Conservation (phyloP, 257 asterid genomes). For the Mitragyna speciosa region DNA sequence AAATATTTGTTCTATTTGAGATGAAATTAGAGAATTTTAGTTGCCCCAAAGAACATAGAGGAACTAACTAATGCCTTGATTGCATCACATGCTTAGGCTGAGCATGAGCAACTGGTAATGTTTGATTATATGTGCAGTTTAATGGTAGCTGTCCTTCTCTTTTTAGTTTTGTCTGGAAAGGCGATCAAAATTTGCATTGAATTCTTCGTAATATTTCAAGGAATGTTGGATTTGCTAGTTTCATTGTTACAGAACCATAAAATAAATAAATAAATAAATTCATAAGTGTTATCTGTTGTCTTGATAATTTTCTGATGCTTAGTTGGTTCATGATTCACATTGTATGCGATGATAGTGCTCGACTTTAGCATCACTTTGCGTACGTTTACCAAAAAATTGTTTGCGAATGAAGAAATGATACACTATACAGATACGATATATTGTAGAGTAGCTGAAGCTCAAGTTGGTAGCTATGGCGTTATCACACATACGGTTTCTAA, state of each 20-base stretch:
- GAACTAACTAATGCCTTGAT: not conserved
- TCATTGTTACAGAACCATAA: not conserved
- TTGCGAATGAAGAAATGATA: not conserved
- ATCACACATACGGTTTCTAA: conserved; percentile 12
- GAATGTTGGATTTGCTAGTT: not conserved
- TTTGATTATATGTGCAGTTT: not conserved
- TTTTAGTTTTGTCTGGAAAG: not conserved
- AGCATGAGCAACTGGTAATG: not conserved
- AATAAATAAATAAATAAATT: not conserved
- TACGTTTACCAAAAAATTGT: not conserved
- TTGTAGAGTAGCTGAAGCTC: conserved; percentile 3
- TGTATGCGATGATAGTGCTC: not conserved
- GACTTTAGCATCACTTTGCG: not conserved
- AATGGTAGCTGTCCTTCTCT: not conserved
- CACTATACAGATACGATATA: not conserved
- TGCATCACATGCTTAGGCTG: not conserved
- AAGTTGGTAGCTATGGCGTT: conserved; percentile 23
- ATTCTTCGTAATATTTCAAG: not conserved
- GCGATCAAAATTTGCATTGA: not conserved
- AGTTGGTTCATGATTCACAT: not conserved
- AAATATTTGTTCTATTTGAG: not conserved
- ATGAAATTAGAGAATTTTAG: not conserved
- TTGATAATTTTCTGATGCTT: not conserved
- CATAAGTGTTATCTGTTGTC: not conserved
- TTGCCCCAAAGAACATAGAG: not conserved